phyloP scores from a whole-genome alignment of 202 grass and related monocot species.

The Hordeum pubiflorum region DNA sequence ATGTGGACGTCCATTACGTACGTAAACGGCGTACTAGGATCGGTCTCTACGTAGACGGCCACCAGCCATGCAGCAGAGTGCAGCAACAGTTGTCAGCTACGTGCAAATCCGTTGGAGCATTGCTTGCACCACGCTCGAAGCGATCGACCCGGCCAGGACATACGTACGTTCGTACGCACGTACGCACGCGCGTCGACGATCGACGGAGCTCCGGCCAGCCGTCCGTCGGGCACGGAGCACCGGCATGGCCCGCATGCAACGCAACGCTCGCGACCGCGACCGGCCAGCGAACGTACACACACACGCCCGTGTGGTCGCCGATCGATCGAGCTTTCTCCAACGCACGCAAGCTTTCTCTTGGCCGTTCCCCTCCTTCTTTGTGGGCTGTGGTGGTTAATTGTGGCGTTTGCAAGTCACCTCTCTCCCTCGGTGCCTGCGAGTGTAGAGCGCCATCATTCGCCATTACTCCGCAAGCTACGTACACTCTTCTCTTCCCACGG shows the following conservation, averaged over 20 bases:
- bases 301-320: neutral
- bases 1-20: no score
- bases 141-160: neutral
- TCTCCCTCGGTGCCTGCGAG: neutral
- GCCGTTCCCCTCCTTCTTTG: no score
- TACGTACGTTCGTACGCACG: no score
- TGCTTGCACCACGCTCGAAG: conserved; percentile 25
- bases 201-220: no score
- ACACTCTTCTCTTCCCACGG: neutral
- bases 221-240: no score
- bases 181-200: no score
- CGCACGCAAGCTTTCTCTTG: neutral
- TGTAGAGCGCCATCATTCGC: conserved; percentile 1
- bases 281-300: no score
- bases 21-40: no score
- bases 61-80: neutral
- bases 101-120: neutral
- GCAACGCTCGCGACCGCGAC: neutral
- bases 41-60: no score
- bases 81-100: neutral
- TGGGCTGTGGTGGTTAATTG: conserved; percentile 16
- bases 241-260: no score
- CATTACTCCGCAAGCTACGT: conserved; percentile 5
- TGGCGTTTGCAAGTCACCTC: conserved; percentile 33
- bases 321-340: neutral